A percentile compares a stretch with the other conserved stretches of the same genome.
Evolutionary conservation across 208 protist genomes (phyloP).

Genomic region (Acanthamoeba royreba): DNA sequence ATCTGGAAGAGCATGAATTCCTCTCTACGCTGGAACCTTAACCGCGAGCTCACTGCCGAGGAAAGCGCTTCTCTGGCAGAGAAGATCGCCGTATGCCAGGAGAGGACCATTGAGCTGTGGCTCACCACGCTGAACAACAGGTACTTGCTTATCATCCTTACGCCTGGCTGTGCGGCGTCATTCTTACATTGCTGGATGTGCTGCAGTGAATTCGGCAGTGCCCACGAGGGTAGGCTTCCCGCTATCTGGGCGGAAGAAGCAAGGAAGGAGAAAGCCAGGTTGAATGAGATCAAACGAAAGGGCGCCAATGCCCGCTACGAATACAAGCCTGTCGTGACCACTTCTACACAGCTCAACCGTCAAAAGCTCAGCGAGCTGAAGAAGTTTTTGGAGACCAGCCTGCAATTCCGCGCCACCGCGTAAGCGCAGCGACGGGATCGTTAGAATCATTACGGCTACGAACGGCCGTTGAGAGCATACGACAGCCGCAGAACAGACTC

Average conservation of each 20-base stretch:
- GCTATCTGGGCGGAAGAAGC: slow-evolving; percentile 33
- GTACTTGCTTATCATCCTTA: background rate
- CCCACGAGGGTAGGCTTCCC: slow-evolving; percentile 15
- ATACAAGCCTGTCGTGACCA: background rate
- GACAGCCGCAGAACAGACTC: too few relatives aligned
- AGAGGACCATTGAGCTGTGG: background rate
- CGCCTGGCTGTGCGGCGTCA: background rate
- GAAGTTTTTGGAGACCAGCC: background rate
- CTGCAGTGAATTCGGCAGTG: background rate
- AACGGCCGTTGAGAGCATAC: too few relatives aligned
- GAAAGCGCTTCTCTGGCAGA: background rate
- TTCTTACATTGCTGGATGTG: background rate
- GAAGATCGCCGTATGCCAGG: background rate
- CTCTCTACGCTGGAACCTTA: background rate
- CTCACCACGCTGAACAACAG: slow-evolving; percentile 13
- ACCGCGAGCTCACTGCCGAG: slow-evolving; percentile 12
- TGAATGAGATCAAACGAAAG: slow-evolving; percentile 16
- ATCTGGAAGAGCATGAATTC: slow-evolving; percentile 34
- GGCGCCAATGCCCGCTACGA: slow-evolving; percentile 21
- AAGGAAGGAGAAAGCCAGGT: background rate
- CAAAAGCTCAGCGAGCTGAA: slow-evolving; percentile 1
- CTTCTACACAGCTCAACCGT: background rate
- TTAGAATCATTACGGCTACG: too few relatives aligned
- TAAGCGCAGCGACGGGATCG: too few relatives aligned
- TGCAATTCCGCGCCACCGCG: slow-evolving; percentile 23